These are phyloP conservation scores for Ricinus communis DNA, from an alignment of 345 rosid genomes.

Conservation along the genomic window DNA sequence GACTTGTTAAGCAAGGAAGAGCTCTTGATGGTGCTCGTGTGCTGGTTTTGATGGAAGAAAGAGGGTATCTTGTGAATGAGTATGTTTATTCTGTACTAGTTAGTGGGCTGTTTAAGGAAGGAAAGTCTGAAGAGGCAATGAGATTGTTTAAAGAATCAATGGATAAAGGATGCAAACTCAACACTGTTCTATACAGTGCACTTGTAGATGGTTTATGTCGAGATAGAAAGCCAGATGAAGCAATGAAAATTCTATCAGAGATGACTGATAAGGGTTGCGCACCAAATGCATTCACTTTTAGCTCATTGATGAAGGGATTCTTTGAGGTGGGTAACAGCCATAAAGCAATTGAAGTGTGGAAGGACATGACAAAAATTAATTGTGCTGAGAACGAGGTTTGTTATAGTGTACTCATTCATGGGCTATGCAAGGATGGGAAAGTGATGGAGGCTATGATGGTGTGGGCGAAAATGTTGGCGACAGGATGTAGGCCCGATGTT, in stretches of 20 bases:
- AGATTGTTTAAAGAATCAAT: constrained; percentile 58
- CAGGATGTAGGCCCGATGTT: constrained; percentile 72
- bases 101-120: constrained; percentile 83
- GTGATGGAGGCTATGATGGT: constrained; percentile 61
- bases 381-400: constrained; percentile 51
- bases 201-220: constrained; percentile 75
- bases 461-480: constrained; percentile 73
- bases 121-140: constrained; percentile 62
- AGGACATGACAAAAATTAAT: constrained; percentile 48
- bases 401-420: constrained; percentile 75
- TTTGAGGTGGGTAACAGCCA: constrained; percentile 53
- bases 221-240: constrained; percentile 69
- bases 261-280: constrained; percentile 59
- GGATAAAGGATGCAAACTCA: constrained; percentile 54
- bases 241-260: constrained; percentile 47
- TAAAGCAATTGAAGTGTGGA: constrained; percentile 77
- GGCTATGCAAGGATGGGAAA: constrained; percentile 67
- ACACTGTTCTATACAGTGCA: constrained; percentile 65
- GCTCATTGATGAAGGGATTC: constrained; percentile 87
- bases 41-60: constrained; percentile 65
- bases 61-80: constrained; percentile 61
- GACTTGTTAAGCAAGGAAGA: constrained; percentile 73
- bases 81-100: constrained; percentile 68
- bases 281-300: constrained; percentile 80
- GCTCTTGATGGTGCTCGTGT: constrained; percentile 53